Base-by-base conservation (phyloP, 108 stramenopile species). In the Thalassiosira profunda region DNA sequence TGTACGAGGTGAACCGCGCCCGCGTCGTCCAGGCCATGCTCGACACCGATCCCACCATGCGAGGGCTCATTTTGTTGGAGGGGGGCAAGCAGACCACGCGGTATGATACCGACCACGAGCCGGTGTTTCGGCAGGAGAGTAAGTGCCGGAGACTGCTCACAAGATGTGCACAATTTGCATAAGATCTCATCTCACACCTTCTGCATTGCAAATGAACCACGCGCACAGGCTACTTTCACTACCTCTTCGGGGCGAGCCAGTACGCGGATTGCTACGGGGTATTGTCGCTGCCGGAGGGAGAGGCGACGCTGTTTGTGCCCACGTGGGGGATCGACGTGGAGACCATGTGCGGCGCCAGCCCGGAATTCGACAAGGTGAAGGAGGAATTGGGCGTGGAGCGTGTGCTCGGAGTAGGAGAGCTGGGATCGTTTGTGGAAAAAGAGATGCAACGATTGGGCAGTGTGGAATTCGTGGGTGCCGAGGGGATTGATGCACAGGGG, bases 141-240 rank as follows among this genome's bases (percentile, higher is more conserved):
- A n/a, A n/a, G n/a, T n/a, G n/a, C n/a, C n/a, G n/a, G n/a, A n/a
- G n/a, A n/a, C n/a, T n/a, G n/a, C n/a, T n/a, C n/a, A n/a, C n/a
- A n/a, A n/a, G n/a, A n/a, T n/a, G n/a, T n/a, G n/a, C n/a, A n/a
- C n/a, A n/a, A n/a, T n/a, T n/a, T n/a, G n/a, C n/a, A n/a, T n/a
- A n/a, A n/a, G n/a, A n/a, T n/a, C n/a, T n/a, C n/a, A n/a, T n/a
- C n/a, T n/a, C n/a, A n/a, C n/a, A n/a, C n/a, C n/a, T n/a, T n/a
- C n/a, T n/a, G n/a, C n/a, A n/a, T n/a, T n/a, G n/a, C n/a, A n/a
- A n/a, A n/a, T n/a, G n/a, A n/a, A n/a, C n/a, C n/a, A n/a, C n/a
- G n/a, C n/a, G n/a, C n/a, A n/a, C n/a, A n/a, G n/a, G n/a, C n/a
- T 97, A 96, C 47, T 99, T 99, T 72, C 88, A 92, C 58, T 99